phyloP scores from a whole-genome alignment of 768 basidiomycete genomes.

The Heimioporus sp. region DNA sequence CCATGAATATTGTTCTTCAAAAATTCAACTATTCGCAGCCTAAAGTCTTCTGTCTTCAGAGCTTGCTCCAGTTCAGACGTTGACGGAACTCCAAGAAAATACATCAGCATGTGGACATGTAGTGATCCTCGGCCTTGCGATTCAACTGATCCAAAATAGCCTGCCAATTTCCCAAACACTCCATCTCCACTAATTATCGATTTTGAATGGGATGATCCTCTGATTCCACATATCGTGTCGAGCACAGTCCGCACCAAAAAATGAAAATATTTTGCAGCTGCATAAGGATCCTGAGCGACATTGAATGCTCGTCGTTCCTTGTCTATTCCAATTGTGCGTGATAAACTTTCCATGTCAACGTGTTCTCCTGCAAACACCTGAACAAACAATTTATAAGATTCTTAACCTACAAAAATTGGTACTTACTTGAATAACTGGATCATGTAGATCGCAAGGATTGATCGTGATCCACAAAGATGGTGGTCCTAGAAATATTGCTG shows the following conservation, averaged over 20 bases:
- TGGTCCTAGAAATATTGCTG: background rate
- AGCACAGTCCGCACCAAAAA: background rate
- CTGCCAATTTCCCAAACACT: background rate
- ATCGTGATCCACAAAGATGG: conserved; percentile 1
- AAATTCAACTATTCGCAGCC: too few relatives aligned
- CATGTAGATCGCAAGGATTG: conserved; percentile 1
- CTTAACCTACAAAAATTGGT: too few relatives aligned
- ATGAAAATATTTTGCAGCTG: background rate
- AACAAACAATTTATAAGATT: too few relatives aligned
- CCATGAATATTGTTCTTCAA: too few relatives aligned
- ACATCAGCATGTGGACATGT: conserved; percentile 1
- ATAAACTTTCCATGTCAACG: background rate
- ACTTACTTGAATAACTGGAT: background rate
- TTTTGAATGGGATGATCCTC: background rate
- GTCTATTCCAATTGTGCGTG: too few relatives aligned
- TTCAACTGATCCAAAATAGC: background rate
- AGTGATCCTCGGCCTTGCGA: background rate
- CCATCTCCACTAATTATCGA: background rate
- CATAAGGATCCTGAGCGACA: background rate
- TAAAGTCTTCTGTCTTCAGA: background rate
- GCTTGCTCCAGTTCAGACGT: background rate
- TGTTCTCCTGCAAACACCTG: background rate
- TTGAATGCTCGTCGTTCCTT: background rate
- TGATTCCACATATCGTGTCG: too few relatives aligned
- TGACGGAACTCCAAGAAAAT: background rate